Evolutionary conservation across 179 eudicot species (phyloP), one percentile per base, ranked within the genome.

Genomic region (Patellifolia procumbens): DNA sequence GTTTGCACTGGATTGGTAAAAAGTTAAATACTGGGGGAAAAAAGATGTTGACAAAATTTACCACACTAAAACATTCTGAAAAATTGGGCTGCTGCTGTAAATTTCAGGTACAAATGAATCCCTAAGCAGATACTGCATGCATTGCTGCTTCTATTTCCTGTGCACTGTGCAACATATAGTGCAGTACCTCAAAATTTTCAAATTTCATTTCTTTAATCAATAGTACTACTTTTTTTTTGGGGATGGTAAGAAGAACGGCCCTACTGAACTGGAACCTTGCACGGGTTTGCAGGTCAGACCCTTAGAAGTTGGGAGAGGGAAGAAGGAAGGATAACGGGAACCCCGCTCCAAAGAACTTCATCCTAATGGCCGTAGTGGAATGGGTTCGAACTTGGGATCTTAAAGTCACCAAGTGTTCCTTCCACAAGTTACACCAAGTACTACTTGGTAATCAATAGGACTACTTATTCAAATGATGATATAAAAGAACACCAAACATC

Each of bases 1-100:
- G 70, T 35, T 65, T 58, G 77, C 85, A 75, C 72, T 48, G 79
- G 65, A 66, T 79, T 59, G 80, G 77, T 45, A 66, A 74, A n/a
- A 71, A 35, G 52, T 66, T 24, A 53, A 52, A 43, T 28, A 45
- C 65, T 42, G 29, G 26, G n/a, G 17, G 55, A 52, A 35, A 16
- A 79, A 83, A 72, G 60, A 68, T 43, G 20, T 61, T 79, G 73
- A 67, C 80, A 72, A 60, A 39, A 0, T n/a, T 79, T 75, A 60
- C 75, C 70, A 56, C 17, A 32, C 20, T 62, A 7, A 70, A 20
- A 55, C 26, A 19, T 56, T 72, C n/a, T 69, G 51, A 73, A 22
- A 51, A 51, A 35, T 1, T 39, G n/a, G 63, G 58, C 58, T 63
- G 60, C 42, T 60, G 37, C 39, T n/a, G n/a, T 29, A 39, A 65